A percentile compares a stretch with the other conserved stretches of the same genome.
These are phyloP conservation scores for Albophoma yamanashiensis DNA, from an alignment of 2,329 filamentous ascomycete genomes.

Conservation along the genomic window DNA sequence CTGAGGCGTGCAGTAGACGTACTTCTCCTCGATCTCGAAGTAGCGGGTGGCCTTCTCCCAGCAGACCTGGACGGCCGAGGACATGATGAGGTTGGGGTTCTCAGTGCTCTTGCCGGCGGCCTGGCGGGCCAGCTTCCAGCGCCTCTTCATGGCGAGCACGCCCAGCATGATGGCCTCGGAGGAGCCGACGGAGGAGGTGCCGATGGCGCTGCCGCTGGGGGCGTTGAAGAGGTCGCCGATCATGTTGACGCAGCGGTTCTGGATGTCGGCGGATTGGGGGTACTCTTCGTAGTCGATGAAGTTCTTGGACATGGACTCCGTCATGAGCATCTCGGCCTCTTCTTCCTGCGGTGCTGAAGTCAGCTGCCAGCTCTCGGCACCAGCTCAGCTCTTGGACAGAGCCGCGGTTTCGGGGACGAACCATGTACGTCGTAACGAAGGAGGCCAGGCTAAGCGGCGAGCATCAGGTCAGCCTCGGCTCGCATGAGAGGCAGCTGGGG, in stretches of 20 bases:
- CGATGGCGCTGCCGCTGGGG: constrained; percentile 61
- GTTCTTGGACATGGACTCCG: constrained; percentile 86
- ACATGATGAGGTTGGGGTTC: constrained; percentile 89
- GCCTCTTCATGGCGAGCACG: constrained; percentile 87
- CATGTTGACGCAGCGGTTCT: constrained; percentile 87
- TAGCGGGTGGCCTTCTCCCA: constrained; percentile 90
- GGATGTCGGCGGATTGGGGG: constrained; percentile 70
- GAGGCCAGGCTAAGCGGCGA: constrained; percentile 57
- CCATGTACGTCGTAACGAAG: constrained; percentile 96
- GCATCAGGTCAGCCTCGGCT: background rate
- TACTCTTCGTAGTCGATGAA: constrained; percentile 89
- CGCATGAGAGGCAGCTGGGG: background rate
- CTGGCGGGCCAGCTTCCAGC: constrained; percentile 79
- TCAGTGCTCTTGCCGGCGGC: constrained; percentile 73
- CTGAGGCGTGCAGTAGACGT: constrained; percentile 51
- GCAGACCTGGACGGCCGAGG: constrained; percentile 89
- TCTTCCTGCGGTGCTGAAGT: constrained; percentile 52
- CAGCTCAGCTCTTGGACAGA: background rate
- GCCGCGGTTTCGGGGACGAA: constrained; percentile 17
- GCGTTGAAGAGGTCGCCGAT: constrained; percentile 85
- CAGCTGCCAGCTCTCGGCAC: background rate
- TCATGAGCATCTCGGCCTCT: constrained; percentile 92
- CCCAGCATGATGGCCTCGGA: constrained; percentile 82
- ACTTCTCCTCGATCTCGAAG: constrained; percentile 89
- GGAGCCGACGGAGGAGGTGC: constrained; percentile 80